Evolutionary conservation across 2,329 filamentous ascomycete genomes (phyloP).

Genomic region (Pyrenophora seminiperda): DNA sequence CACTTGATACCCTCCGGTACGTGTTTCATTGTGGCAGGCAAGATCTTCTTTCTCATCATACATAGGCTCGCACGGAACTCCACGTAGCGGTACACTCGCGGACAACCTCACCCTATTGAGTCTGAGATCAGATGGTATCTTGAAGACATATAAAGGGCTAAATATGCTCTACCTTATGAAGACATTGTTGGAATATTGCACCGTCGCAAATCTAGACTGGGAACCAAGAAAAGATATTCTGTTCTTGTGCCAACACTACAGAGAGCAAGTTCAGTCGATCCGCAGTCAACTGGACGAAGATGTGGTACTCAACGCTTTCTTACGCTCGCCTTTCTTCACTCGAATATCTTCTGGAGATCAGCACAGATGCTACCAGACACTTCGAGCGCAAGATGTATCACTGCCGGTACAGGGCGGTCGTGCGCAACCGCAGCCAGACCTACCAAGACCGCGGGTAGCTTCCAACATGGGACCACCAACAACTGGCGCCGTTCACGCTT

Average conservation of each 20-base stretch:
- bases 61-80: constrained; percentile 36
- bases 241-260: constrained; percentile 37
- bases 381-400: constrained; percentile 35
- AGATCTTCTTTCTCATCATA: constrained; percentile 9
- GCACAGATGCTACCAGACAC: constrained; percentile 31
- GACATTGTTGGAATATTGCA: constrained; percentile 34
- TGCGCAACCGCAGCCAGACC: no score
- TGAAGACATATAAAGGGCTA: constrained; percentile 34
- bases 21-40: neutral
- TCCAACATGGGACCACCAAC: constrained; percentile 18
- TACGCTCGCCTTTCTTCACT: constrained; percentile 35
- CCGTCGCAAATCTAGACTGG: constrained; percentile 32
- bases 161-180: constrained; percentile 40
- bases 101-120: constrained; percentile 37
- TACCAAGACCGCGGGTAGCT: constrained; percentile 10
- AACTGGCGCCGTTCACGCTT: constrained; percentile 15
- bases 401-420: no score
- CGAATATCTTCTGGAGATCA: constrained; percentile 30
- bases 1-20: constrained; percentile 39
- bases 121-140: constrained; percentile 29
- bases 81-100: constrained; percentile 28
- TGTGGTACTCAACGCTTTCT: constrained; percentile 33
- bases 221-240: constrained; percentile 38
- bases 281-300: constrained; percentile 31
- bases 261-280: constrained; percentile 29